Base-by-base conservation (phyloP, 768 basidiomycete species). In the Gautieria morchelliformis region DNA sequence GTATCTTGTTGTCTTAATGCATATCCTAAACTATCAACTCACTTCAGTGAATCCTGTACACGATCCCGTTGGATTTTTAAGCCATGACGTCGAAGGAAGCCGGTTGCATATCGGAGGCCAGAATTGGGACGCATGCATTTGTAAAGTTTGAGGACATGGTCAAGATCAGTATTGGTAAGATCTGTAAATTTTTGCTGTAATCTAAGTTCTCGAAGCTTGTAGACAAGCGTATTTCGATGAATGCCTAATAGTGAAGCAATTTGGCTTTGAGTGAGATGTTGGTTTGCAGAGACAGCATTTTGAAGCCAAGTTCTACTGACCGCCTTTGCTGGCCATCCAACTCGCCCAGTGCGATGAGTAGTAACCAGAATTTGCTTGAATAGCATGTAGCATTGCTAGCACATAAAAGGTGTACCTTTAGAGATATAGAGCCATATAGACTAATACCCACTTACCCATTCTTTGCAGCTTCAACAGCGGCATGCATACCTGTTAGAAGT, bases 31-130 rank as follows among this genome's bases (percentile, higher is more conserved):
- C 27, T 27, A 27, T 27, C 27, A 27, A 27, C 2, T 3, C 5
- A 5, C 27, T 27, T 27, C 27, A 27, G 27, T 27, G 27, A 27
- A 27, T 27, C 27, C 27, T 5, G 5, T 2, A 27, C 27, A 27
- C 27, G 5, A 58, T 14, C 64, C 14, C 58, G 20, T 6, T 68
- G 65, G 4, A 74, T 42, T 54, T 68, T 63, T 8, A 71, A 40
- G 0, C 64, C 67, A 19, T 52, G 19, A 2, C 52, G 20, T 8
- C 65, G 59, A n/a, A 27, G 27, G 27, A 27, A 27, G 27, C 27
- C 27, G 5, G 27, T 27, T 27, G 27, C 5, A 5, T 27, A 74
- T 57, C 60, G 69, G 67, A 27, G 5, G 0, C 70, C 71, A 8
- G 63, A 30, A 67, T 63, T 7, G 66, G 59, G 4, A 41, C 9